Conservation (phyloP, 2,329 filamentous ascomycete species). For the Teratosphaeria zuluensis region DNA sequence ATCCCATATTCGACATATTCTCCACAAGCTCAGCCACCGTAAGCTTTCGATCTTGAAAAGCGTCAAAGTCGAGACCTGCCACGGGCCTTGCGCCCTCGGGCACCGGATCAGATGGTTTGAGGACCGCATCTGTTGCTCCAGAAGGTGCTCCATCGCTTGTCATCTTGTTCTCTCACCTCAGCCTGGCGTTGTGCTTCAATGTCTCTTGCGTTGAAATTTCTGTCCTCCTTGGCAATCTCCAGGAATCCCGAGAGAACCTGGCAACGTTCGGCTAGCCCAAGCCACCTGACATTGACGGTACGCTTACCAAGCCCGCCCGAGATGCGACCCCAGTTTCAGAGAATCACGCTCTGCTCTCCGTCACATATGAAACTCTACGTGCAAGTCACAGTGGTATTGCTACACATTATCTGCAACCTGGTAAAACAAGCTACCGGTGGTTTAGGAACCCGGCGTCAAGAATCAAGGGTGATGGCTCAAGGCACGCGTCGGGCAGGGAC, state of each 20-base stretch:
- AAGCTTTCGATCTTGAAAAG: slow-evolving; percentile 62
- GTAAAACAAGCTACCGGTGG: background rate
- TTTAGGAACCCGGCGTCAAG: background rate
- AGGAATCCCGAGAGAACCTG: background rate
- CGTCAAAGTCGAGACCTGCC: slow-evolving; percentile 85
- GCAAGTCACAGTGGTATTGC: background rate
- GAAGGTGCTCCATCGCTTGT: slow-evolving; percentile 32
- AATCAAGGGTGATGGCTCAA: background rate
- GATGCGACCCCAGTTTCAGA: background rate
- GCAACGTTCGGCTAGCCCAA: background rate
- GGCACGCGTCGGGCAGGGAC: background rate
- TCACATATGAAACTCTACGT: background rate
- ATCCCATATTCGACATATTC: slow-evolving; percentile 78
- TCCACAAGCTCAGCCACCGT: slow-evolving; percentile 76
- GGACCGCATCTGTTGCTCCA: slow-evolving; percentile 62
- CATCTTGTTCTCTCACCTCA: background rate
- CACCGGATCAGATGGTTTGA: slow-evolving; percentile 74
- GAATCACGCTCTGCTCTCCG: background rate
- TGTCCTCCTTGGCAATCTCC: background rate
- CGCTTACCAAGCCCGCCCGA: background rate
- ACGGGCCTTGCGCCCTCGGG: slow-evolving; percentile 72
- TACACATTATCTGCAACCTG: background rate
- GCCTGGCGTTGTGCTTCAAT: background rate
- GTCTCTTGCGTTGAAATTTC: background rate
- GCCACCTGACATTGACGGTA: background rate